Percentiles rank a stretch among this genome's conserved stretches.
Conservation (phyloP, 176 grass and related monocot genomes). For the Aegilops speltoides region DNA sequence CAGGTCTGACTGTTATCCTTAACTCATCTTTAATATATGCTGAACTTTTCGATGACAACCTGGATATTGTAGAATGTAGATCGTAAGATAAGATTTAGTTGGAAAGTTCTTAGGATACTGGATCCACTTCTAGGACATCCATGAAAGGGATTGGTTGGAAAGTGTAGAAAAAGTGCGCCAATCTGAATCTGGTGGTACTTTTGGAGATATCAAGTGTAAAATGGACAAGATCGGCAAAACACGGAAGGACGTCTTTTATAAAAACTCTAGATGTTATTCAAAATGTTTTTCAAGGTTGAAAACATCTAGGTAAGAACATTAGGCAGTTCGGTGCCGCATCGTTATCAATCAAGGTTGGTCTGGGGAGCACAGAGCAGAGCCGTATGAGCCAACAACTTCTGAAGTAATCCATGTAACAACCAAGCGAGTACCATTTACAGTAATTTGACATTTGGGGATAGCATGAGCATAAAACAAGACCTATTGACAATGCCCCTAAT, state of each 20-base stretch:
- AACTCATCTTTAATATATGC: conserved; percentile 11
- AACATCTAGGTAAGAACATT: conserved; percentile 10
- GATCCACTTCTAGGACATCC: neutral
- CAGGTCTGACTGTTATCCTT: conserved; percentile 18
- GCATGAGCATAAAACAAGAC: neutral
- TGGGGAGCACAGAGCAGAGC: neutral
- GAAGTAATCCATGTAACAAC: neutral
- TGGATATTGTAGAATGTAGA: conserved; percentile 12
- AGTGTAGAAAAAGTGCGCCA: neutral
- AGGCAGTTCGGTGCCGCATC: neutral
- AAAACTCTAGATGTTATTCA: neutral
- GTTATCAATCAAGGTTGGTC: neutral
- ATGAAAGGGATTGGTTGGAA: neutral
- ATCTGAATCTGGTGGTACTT: neutral
- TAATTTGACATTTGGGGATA: neutral
- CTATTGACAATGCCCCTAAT: neutral
- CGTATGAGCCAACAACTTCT: neutral
- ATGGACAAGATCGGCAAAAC: neutral
- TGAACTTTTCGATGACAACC: conserved; percentile 34
- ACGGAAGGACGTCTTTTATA: neutral
- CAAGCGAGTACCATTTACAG: neutral
- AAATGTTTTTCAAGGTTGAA: neutral
- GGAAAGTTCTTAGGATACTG: neutral
- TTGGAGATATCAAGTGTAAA: neutral
- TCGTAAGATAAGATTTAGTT: conserved; percentile 1